Percentiles rank a stretch among this genome's conserved stretches.
phyloP scores from a whole-genome alignment of 495 filamentous ascomycete genomes.

The Penicillium coprophilum region DNA sequence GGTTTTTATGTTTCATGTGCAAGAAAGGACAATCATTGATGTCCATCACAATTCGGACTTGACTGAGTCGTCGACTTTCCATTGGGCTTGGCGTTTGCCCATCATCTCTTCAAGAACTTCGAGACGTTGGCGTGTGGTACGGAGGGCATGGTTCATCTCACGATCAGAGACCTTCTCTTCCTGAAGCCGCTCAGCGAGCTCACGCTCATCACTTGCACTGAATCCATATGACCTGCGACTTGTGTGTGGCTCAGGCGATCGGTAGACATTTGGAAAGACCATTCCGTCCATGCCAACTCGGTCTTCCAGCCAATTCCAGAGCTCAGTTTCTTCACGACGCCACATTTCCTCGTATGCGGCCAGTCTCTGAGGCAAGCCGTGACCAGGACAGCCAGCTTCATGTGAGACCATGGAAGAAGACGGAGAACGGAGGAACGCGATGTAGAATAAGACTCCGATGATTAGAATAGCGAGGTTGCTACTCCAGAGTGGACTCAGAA shows the following conservation, averaged over 20 bases:
- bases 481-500: constrained; percentile 67
- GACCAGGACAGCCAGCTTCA: constrained; percentile 39
- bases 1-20: neutral
- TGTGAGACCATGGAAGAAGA: constrained; percentile 34
- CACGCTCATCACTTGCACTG: constrained; percentile 34
- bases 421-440: constrained; percentile 57
- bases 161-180: constrained; percentile 75
- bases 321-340: constrained; percentile 81
- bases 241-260: constrained; percentile 25
- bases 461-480: constrained; percentile 59
- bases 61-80: constrained; percentile 13
- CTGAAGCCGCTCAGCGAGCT: constrained; percentile 48
- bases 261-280: constrained; percentile 38
- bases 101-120: constrained; percentile 71
- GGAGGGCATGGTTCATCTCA: constrained; percentile 81
- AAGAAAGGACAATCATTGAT: neutral
- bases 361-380: constrained; percentile 59
- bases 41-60: constrained; percentile 20
- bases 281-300: constrained; percentile 74
- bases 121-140: constrained; percentile 79
- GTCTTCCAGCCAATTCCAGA: constrained; percentile 97
- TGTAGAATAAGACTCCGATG: constrained; percentile 56
- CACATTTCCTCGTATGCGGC: constrained; percentile 94
- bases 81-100: constrained; percentile 49
- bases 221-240: constrained; percentile 21